phyloP scores from a whole-genome alignment of 148 eudicot species.

The Linanthus parryae region DNA sequence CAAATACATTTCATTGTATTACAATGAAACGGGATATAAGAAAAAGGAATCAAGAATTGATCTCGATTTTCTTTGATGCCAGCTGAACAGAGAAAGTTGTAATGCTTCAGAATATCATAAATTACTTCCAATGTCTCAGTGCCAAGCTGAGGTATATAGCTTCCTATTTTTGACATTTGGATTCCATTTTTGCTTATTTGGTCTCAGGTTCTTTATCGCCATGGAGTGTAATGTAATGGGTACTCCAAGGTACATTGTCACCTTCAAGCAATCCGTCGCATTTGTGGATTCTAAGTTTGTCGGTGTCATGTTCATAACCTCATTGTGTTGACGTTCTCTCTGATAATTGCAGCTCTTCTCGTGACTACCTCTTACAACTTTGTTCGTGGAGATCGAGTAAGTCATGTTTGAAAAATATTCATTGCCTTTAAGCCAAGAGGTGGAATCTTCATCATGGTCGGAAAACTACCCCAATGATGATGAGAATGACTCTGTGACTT shows the following conservation, averaged over 20 bases:
- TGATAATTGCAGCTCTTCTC: constrained; percentile 32
- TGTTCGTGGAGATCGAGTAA: constrained; percentile 27
- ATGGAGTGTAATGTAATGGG: constrained; percentile 23
- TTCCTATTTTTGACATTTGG: too few species aligned
- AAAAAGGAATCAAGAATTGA: too few species aligned
- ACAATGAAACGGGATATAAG: too few species aligned
- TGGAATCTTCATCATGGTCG: constrained; percentile 33
- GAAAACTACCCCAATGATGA: constrained; percentile 26
- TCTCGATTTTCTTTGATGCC: too few species aligned
- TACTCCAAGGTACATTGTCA: constrained; percentile 8
- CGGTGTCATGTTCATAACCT: too few species aligned
- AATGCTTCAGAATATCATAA: too few species aligned
- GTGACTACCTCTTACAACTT: constrained; percentile 30
- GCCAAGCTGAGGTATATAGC: too few species aligned
- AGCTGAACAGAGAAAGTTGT: too few species aligned
- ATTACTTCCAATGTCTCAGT: too few species aligned
- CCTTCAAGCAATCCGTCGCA: background rate
- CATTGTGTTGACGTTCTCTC: background rate
- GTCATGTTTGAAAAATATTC: constrained; percentile 14
- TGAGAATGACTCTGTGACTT: constrained; percentile 14
- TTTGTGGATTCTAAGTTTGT: constrained; percentile 6
- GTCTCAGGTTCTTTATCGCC: constrained; percentile 4
- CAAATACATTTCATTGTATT: too few species aligned
- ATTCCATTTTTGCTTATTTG: background rate
- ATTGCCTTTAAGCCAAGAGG: constrained; percentile 33